These are phyloP conservation scores for Micromonas pusilla DNA, from an alignment of 139 green algal genomes.

Conservation along the genomic window DNA sequence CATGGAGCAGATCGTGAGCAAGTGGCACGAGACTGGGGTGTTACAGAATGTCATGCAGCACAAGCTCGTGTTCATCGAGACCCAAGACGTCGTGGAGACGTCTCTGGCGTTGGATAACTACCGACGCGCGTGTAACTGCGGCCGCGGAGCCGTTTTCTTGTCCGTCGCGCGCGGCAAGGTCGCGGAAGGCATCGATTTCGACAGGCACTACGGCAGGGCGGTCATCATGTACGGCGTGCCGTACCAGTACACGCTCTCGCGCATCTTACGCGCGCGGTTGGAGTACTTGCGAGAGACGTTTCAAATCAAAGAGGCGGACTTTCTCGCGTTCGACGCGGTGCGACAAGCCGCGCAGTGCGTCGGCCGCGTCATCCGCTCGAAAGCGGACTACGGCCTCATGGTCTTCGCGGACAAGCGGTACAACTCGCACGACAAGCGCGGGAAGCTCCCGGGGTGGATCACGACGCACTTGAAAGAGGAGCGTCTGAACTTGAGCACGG, in stretches of 20 bases:
- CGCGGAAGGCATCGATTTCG: constrained; percentile 98
- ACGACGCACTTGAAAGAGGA: constrained; percentile 60
- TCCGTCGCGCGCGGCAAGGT: constrained; percentile 46
- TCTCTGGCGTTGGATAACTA: constrained; percentile 97
- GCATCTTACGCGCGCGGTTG: constrained; percentile 71
- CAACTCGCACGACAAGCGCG: constrained; percentile 91
- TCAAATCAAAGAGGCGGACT: constrained; percentile 84
- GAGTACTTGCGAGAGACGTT: constrained; percentile 83
- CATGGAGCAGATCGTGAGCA: constrained; percentile 90
- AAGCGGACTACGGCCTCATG: constrained; percentile 82
- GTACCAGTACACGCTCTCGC: constrained; percentile 68
- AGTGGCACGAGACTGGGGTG: constrained; percentile 92
- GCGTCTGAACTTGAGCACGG: constrained; percentile 48
- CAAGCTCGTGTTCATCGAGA: constrained; percentile 99
- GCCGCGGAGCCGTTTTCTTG: constrained; percentile 91
- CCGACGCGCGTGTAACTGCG: constrained; percentile 90
- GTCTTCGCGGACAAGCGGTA: constrained; percentile 82
- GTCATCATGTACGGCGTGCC: constrained; percentile 98
- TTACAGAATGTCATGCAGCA: constrained; percentile 84
- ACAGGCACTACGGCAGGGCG: constrained; percentile 75
- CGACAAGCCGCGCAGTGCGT: constrained; percentile 94
- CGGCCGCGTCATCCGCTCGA: constrained; percentile 95
- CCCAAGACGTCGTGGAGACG: constrained; percentile 96
- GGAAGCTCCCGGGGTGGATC: constrained; percentile 78
- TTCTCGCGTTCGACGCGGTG: constrained; percentile 95